Evolutionary conservation across 495 filamentous ascomycete species (phyloP), one percentile per base, ranked within the genome.

Genomic region (Penicillium argentinense): DNA sequence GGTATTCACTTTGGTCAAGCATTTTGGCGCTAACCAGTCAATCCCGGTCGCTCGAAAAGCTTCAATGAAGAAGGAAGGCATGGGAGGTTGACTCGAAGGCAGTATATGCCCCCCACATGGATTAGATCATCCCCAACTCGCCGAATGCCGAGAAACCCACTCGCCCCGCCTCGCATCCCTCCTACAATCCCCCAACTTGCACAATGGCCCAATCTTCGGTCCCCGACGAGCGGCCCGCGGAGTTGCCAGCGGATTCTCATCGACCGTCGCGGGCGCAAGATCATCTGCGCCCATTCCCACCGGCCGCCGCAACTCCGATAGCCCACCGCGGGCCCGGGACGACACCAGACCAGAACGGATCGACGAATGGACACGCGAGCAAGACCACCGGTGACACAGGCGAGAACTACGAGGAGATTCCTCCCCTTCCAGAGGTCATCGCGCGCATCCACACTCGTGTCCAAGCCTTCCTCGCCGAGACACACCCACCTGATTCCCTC

Each of bases 401-500:
- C 22, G 7, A 13, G 6, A 21, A 37, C 9, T 6, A 39, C n/a
- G 34, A 44, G 5, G 39, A 50, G 16, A 42, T 63, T 9, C 60
- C 56, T 3, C 48, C 65, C 17, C 67, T 74, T 46, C 51, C 64
- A 26, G 47, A 48, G 21, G 63, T 87, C 28, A 87, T 88, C 69
- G 72, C 71, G 39, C 63, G 68, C 47, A 76, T 93, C 44, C 77
- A 87, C 51, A 62, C 61, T 17, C 81, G 82, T 52, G 75, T 97
- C 39, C 71, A 78, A 19, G 69, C 69, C 23, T 96, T 97, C 62
- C 74, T 97, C 39, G 66, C 71, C 38, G 73, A 80, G 57, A 63
- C 81, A 46, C 68, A 79, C 37, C 69, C 76, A 12, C 76, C 72
- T 21, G 65, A 79, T 49, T 71, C 82, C 14, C 66, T 93, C 53